Evolutionary conservation across 2,329 filamentous ascomycete species (phyloP).

Genomic region (Pseudocercospora eumusae): DNA sequence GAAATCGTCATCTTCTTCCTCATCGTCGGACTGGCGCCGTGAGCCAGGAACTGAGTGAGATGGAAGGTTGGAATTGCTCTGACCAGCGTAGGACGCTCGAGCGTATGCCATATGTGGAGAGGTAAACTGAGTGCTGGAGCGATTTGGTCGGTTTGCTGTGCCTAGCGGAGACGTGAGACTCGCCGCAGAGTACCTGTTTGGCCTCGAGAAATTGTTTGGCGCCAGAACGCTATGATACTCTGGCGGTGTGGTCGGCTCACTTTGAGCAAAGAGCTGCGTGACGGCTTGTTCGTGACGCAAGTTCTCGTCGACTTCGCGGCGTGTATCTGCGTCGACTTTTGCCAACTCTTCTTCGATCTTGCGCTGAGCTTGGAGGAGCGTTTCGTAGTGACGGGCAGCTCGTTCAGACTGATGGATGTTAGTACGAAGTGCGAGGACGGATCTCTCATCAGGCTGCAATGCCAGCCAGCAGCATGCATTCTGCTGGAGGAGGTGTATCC

Average conservation of each 20-base stretch:
- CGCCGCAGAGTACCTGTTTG: constrained; percentile 85
- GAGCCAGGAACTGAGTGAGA: constrained; percentile 85
- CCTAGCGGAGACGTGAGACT: constrained; percentile 81
- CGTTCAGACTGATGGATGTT: constrained; percentile 73
- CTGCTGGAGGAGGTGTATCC: neutral
- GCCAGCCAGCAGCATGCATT: constrained; percentile 31
- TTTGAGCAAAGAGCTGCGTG: constrained; percentile 64
- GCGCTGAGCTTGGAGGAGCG: constrained; percentile 82
- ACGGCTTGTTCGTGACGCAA: constrained; percentile 82
- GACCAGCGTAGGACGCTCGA: constrained; percentile 56
- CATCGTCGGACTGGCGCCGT: constrained; percentile 82
- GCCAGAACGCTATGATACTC: constrained; percentile 80
- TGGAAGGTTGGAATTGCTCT: constrained; percentile 65
- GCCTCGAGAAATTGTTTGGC: constrained; percentile 68
- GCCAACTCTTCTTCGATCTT: constrained; percentile 92
- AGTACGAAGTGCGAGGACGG: constrained; percentile 17
- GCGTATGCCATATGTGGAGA: constrained; percentile 67
- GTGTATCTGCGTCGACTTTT: constrained; percentile 80
- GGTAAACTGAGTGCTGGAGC: constrained; percentile 76
- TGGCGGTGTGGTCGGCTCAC: constrained; percentile 92
- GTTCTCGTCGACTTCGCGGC: constrained; percentile 79
- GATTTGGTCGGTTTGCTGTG: constrained; percentile 60
- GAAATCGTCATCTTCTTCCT: constrained; percentile 75
- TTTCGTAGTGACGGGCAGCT: constrained; percentile 90
- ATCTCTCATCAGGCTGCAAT: neutral